Evolutionary conservation across 352 stramenopile species (phyloP).

Genomic region (Phytophthora cactorum): DNA sequence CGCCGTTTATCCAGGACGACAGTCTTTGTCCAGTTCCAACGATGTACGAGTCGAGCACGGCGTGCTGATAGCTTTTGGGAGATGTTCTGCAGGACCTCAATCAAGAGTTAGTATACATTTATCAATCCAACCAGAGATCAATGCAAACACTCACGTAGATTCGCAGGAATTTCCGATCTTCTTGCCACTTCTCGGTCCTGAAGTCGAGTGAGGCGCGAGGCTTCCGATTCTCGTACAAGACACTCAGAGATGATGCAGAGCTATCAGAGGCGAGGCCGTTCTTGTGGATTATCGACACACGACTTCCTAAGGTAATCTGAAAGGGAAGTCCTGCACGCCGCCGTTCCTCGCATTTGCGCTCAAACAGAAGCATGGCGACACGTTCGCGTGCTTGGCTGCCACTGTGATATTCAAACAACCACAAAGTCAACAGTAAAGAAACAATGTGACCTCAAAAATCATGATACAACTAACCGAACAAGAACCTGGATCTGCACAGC

Average conservation of each 20-base stretch:
- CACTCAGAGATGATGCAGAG: constrained; percentile 29
- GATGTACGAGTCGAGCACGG: constrained; percentile 31
- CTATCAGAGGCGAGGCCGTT: constrained; percentile 4
- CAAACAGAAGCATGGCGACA: constrained; percentile 57
- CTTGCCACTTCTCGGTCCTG: constrained; percentile 46
- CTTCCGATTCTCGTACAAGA: constrained; percentile 55
- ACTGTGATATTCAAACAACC: too few species aligned
- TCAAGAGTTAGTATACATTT: neutral
- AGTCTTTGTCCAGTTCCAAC: constrained; percentile 40
- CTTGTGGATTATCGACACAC: constrained; percentile 24
- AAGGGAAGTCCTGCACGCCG: constrained; percentile 40
- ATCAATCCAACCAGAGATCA: too few species aligned
- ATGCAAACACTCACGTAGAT: constrained; percentile 48
- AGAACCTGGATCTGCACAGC: constrained; percentile 64
- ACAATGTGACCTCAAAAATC: too few species aligned
- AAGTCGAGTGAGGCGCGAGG: constrained; percentile 45
- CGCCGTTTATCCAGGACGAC: constrained; percentile 33
- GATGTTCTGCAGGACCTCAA: constrained; percentile 33
- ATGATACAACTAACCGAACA: constrained; percentile 44
- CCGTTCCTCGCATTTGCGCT: constrained; percentile 50
- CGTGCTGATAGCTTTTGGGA: constrained; percentile 38
- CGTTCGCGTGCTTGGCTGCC: constrained; percentile 61
- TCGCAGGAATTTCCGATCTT: constrained; percentile 53
- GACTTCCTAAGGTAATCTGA: constrained; percentile 51
- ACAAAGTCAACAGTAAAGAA: too few species aligned